A percentile compares a stretch with the other conserved stretches of the same genome.
phyloP scores from a whole-genome alignment of 805 yeast genomes.

The Candida quercuum region DNA sequence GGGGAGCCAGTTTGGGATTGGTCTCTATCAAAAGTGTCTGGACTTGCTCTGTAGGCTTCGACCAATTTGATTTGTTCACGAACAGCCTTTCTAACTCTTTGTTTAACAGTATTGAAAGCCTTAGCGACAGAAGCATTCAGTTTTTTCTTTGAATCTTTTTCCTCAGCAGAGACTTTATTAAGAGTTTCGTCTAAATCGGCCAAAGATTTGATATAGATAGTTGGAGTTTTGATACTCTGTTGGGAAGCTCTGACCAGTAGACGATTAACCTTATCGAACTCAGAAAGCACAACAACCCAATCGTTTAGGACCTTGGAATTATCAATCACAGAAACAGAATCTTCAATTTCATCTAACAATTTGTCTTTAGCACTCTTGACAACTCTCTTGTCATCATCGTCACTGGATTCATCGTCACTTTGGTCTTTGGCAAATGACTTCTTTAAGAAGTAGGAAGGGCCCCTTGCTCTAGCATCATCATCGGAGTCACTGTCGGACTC shows the following conservation, averaged over 20 bases:
- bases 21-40: constrained; percentile 67
- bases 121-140: constrained; percentile 78
- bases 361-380: constrained; percentile 94
- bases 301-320: constrained; percentile 63
- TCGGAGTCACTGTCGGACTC: constrained; percentile 39
- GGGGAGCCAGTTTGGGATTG: constrained; percentile 23
- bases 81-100: constrained; percentile 75
- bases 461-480: constrained; percentile 37
- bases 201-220: constrained; percentile 59
- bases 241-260: constrained; percentile 63
- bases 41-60: constrained; percentile 57
- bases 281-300: constrained; percentile 71
- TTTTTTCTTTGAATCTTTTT: constrained; percentile 48
- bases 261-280: constrained; percentile 75
- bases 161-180: constrained; percentile 40
- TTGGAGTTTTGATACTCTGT: constrained; percentile 72
- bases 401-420: constrained; percentile 44
- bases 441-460: constrained; percentile 41
- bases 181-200: constrained; percentile 69
- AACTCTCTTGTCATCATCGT: constrained; percentile 70
- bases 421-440: constrained; percentile 32
- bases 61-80: constrained; percentile 63
- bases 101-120: constrained; percentile 82
- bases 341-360: constrained; percentile 79
- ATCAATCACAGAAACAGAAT: constrained; percentile 60